These are phyloP conservation scores for Juncus effusus DNA, from an alignment of 176 grass and related monocot species.

Conservation along the genomic window DNA sequence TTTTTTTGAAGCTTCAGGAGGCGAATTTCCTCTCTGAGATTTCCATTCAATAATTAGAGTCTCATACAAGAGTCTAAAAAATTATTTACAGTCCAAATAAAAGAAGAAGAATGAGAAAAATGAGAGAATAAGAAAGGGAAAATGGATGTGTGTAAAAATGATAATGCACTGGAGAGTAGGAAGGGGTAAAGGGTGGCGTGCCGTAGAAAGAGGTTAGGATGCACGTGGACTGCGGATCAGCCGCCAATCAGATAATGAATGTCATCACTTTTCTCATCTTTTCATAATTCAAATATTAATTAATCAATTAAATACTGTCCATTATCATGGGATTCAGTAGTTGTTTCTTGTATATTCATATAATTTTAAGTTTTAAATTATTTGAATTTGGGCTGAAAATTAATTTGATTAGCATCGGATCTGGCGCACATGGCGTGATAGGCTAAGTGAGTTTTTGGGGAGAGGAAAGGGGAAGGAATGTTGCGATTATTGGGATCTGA, in stretches of 20 bases:
- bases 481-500: slow-evolving; percentile 66
- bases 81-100: no score
- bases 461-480: slow-evolving; percentile 46
- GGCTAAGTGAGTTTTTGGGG: background rate
- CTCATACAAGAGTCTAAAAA: no score
- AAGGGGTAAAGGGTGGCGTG: slow-evolving; percentile 28
- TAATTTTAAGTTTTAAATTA: no score
- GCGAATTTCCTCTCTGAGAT: no score
- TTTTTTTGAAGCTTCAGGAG: no score
- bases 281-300: slow-evolving; percentile 7
- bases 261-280: slow-evolving; percentile 11
- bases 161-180: background rate
- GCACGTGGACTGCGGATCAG: slow-evolving; percentile 33
- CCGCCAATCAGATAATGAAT: slow-evolving; percentile 30
- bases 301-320: background rate
- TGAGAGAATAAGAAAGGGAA: background rate
- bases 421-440: slow-evolving; percentile 40
- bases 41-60: no score
- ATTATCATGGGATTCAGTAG: no score
- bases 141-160: background rate
- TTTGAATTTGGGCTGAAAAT: no score
- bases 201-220: slow-evolving; percentile 44
- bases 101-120: no score
- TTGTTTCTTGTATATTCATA: no score
- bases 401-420: slow-evolving; percentile 14